Evolutionary conservation across 2,329 filamentous ascomycete species (phyloP).

Genomic region (Colletotrichum filicis): DNA sequence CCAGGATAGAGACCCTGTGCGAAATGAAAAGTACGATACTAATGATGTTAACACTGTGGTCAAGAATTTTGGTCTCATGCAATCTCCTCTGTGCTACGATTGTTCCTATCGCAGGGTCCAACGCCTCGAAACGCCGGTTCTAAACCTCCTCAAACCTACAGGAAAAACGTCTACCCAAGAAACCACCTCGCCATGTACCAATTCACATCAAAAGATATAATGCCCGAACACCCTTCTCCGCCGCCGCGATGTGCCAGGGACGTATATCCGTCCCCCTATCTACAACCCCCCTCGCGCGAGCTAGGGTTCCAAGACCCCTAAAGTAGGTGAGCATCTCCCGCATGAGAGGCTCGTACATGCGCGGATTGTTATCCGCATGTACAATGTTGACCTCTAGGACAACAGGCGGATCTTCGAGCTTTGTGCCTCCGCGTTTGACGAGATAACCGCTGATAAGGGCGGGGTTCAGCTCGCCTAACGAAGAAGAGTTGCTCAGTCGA

Average conservation of each 20-base stretch:
- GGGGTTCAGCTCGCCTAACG: constrained; percentile 64
- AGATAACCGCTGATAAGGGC: constrained; percentile 74
- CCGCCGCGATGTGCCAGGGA: constrained; percentile 82
- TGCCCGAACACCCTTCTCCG: constrained; percentile 74
- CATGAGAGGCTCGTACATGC: constrained; percentile 71
- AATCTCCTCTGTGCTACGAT: neutral
- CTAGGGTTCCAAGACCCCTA: constrained; percentile 74
- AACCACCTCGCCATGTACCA: neutral
- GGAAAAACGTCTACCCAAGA: constrained; percentile 10
- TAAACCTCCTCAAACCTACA: constrained; percentile 2
- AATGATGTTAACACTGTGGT: neutral
- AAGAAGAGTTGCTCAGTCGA: constrained; percentile 69
- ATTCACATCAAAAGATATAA: constrained; percentile 72
- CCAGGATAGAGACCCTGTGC: neutral
- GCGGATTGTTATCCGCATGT: constrained; percentile 63
- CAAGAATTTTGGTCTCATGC: neutral
- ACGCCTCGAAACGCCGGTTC: neutral
- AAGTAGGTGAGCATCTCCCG: constrained; percentile 78
- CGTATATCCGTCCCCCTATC: constrained; percentile 69
- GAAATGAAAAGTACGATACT: neutral
- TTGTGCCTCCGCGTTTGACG: constrained; percentile 69
- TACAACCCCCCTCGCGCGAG: constrained; percentile 72
- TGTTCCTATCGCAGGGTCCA: neutral
- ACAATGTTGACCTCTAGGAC: constrained; percentile 74
- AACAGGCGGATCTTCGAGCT: constrained; percentile 66